Conservation (phyloP, 2,329 filamentous ascomycete species). For the Lizonia empirigonia region DNA sequence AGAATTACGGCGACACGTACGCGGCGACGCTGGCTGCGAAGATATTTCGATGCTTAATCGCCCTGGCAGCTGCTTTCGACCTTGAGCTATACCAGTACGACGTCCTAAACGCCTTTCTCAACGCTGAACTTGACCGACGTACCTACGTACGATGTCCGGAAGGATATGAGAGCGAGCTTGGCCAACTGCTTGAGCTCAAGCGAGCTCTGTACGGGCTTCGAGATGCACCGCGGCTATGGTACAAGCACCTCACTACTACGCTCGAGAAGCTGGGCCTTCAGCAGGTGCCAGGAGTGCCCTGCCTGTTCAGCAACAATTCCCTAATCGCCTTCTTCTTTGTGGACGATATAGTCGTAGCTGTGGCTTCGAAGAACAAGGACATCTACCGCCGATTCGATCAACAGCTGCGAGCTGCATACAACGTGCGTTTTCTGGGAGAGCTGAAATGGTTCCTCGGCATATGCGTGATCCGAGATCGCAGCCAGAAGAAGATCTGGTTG, state of each 20-base stretch:
- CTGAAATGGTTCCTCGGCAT: too few species aligned
- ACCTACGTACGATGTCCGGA: background rate
- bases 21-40: conserved; percentile 4
- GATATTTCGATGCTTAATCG: conserved; percentile 25
- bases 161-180: background rate
- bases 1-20: conserved; percentile 5
- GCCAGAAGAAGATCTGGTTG: too few species aligned
- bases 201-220: conserved; percentile 31
- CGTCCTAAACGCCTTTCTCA: conserved; percentile 30
- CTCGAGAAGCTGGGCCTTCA: too few species aligned
- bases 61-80: conserved; percentile 25
- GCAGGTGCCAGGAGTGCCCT: too few species aligned
- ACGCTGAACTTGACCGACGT: conserved; percentile 1
- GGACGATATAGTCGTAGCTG: too few species aligned
- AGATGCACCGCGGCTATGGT: conserved; percentile 26
- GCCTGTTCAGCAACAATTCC: too few species aligned
- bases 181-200: background rate
- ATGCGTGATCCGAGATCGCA: too few species aligned
- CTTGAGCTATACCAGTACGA: conserved; percentile 25
- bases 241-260: background rate
- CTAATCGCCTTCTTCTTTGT: too few species aligned
- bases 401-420: too few species aligned
- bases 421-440: too few species aligned
- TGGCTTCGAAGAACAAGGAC: too few species aligned
- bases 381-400: too few species aligned